Base-by-base conservation (phyloP, 805 yeast species). In the Candida endomychidarum region DNA sequence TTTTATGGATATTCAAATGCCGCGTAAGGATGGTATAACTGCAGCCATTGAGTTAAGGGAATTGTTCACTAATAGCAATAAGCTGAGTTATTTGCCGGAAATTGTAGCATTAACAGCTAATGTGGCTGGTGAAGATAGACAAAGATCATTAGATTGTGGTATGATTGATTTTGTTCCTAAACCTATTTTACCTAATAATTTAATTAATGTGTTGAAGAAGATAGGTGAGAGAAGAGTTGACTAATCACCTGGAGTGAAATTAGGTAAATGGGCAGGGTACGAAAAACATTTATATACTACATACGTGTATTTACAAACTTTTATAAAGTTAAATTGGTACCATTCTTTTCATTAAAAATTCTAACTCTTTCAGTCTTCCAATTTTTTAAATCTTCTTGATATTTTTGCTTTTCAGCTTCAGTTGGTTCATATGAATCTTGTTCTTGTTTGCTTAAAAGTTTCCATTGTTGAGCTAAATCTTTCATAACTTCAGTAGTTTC, bases 1-100 rank as follows among this genome's bases (percentile, higher is more conserved):
- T 14, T 59, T 80, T 27, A 72, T 80, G 74, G 84, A 80, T 51
- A 67, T 73, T 16, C 80, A 78, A 36, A 67, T 78, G 69, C 79
- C 80, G 6, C 57, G 69, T 12, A 66, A 74, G 44, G 85, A 80
- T 52, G 85, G 85, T 1, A 65, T 77, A n/a, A 66, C 70, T 4
- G 70, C 78, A 1, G 66, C 77, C 0, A 54, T 54, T 8, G 75
- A 71, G 40, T 51, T 74, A 26, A 52, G 49, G 30, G 53, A 57
- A 33, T 38, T 51, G 18, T 72, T 70, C 38, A 24, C 24, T 0
- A 57, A 52, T 8, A 45, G 48, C 12, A 50, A 52, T 3, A 43
- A 46, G 6, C 47, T 23, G 10, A 38, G 43, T 2, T 45, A 34
- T 25, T 36, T 63, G 34, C 75, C 77, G n/a, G 51, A 60, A 12